A percentile compares a stretch with the other conserved stretches of the same genome.
These are phyloP conservation scores for Xylariaceae sp. DNA, from an alignment of 2,329 filamentous ascomycete species.

Conservation along the genomic window DNA sequence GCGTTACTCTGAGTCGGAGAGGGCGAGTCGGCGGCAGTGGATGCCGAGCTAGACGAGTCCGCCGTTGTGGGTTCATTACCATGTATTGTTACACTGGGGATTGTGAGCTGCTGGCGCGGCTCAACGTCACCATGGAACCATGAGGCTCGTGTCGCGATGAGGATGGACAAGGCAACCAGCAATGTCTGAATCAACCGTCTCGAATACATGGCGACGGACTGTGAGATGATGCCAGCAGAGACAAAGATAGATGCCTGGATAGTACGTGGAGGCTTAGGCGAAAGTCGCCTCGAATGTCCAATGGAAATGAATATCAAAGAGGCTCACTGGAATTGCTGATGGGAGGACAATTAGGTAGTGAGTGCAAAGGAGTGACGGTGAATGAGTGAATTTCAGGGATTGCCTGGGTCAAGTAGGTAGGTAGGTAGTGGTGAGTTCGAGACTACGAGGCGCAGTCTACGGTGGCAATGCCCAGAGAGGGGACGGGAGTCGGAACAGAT, in stretches of 20 bases:
- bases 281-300: neutral
- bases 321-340: conserved; percentile 1
- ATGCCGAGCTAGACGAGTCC: conserved; percentile 11
- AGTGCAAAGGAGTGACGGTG: neutral
- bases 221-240: neutral
- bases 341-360: neutral
- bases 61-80: conserved; percentile 17
- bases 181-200: conserved; percentile 44
- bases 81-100: conserved; percentile 19
- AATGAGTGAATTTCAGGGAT: neutral
- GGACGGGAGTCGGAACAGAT: neutral
- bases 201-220: conserved; percentile 43
- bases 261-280: neutral
- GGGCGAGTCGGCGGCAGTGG: conserved; percentile 10
- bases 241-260: neutral
- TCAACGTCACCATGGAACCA: conserved; percentile 31
- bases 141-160: conserved; percentile 44
- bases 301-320: conserved; percentile 1
- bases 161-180: conserved; percentile 46
- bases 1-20: conserved; percentile 11
- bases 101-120: conserved; percentile 24
- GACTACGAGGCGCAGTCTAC: neutral
- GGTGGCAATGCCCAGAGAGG: neutral
- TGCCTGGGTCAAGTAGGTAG: neutral
- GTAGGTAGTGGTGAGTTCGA: neutral